Base-by-base conservation (phyloP, 2,329 filamentous ascomycete genomes). In the Colletotrichum sansevieriae region DNA sequence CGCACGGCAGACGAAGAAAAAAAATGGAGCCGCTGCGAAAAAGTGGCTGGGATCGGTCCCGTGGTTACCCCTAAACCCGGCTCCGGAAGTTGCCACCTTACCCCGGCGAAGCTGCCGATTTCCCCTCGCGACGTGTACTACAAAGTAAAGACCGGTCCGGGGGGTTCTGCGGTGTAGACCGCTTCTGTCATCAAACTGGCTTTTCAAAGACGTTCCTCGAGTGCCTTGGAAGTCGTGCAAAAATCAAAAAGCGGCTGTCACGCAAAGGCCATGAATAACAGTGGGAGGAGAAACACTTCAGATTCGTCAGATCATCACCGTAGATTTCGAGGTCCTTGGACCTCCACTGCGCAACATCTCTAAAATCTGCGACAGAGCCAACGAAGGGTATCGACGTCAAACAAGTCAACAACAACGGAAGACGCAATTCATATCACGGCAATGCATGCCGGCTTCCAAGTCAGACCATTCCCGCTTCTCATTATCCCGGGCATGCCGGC, bases 371-470 rank as follows among this genome's bases (percentile, higher is more conserved):
- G 62, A 59, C 11, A 60, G 41, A 49, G 49, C 65, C 49, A 57
- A 51, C 44, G 25, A 43, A 59, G 65, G 65, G 65, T 68, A 68
- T 68, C 62, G 62, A 55, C 62, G 25, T 63, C 29, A 47, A 54
- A 60, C 35, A 58, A 65, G 39, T 39, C 18, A 39, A 60, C 52
- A 39, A 60, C 52, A 51, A 55, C 62, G 15, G 22, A 37, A 13
- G 41, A 68, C 61, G 62, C 62, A 65, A 2, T 37, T 44, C 46
- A 13, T 39, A 35, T 20, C 25, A 43, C 39, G 65, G 54, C 61
- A 52, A 37, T 51, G 29, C n/a, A 18, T 59, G 60, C 54, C 65
- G 46, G 55, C 59, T 52, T 58, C n/a, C 29, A 9, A 29, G 29
- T 29, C 51, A 39, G 54, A 44, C 13, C 33, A 15, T 41, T 52